Percentiles rank a stretch among this genome's conserved stretches.
Conservation (phyloP, 352 stramenopile genomes). For the Thraustochytrium striatum region DNA sequence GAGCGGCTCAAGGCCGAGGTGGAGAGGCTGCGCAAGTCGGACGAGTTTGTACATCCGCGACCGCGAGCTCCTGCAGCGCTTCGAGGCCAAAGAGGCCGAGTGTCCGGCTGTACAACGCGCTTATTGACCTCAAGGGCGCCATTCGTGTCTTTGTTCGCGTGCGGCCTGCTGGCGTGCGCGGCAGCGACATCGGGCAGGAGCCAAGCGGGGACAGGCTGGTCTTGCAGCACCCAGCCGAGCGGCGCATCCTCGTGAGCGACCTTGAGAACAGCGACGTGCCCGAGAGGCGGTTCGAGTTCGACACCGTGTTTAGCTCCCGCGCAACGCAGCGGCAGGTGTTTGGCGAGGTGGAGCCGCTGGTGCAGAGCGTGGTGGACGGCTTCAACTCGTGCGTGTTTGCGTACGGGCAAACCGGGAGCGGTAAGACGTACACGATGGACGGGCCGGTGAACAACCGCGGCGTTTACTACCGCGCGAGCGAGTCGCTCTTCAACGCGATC, state of each 20-base stretch:
- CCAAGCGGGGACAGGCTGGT: slow-evolving; percentile 13
- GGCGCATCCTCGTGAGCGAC: neutral
- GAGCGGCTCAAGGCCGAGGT: slow-evolving; percentile 14
- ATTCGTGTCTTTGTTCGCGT: slow-evolving; percentile 83
- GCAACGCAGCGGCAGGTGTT: slow-evolving; percentile 74
- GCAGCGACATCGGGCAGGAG: too few relatives aligned
- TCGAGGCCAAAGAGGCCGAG: slow-evolving; percentile 40
- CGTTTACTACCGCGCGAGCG: slow-evolving; percentile 9
- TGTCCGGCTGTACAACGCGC: slow-evolving; percentile 29
- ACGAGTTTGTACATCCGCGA: neutral
- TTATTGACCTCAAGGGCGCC: slow-evolving; percentile 78
- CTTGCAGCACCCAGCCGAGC: slow-evolving; percentile 2
- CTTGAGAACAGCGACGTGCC: slow-evolving; percentile 11
- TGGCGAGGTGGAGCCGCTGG: slow-evolving; percentile 79
- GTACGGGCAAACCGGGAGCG: slow-evolving; percentile 70
- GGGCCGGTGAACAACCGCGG: slow-evolving; percentile 44
- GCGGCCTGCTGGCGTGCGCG: too few relatives aligned
- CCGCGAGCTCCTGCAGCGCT: neutral
- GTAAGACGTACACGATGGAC: slow-evolving; percentile 48
- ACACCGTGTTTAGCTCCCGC: slow-evolving; percentile 47
- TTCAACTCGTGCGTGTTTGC: slow-evolving; percentile 82
- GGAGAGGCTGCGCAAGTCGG: neutral
- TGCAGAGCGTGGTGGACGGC: slow-evolving; percentile 71
- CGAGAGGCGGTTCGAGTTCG: slow-evolving; percentile 48
- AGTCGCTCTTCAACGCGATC: slow-evolving; percentile 22